These are phyloP conservation scores for Amaranthus palmeri DNA, from an alignment of 148 eudicot genomes.

Conservation along the genomic window DNA sequence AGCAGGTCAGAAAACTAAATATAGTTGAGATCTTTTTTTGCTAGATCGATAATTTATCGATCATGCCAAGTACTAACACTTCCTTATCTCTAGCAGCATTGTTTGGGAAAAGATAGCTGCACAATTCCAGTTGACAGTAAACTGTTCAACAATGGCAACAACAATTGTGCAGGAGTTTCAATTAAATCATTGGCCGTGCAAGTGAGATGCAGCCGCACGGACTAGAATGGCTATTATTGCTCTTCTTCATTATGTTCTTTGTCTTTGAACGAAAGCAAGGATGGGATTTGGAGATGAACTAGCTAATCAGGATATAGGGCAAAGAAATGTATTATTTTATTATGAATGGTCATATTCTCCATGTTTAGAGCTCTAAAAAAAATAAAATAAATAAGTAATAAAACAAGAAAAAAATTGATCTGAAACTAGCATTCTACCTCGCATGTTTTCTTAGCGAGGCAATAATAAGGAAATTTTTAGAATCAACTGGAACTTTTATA, in stretches of 20 bases:
- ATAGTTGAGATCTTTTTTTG: neutral
- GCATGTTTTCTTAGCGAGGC: too few relatives aligned
- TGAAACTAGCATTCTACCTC: too few relatives aligned
- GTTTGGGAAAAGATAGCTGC: conserved; percentile 55
- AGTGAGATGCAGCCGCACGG: conserved; percentile 41
- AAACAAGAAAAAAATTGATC: too few relatives aligned
- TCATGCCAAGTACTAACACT: neutral
- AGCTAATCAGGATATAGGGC: conserved; percentile 7
- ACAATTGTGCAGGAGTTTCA: conserved; percentile 40
- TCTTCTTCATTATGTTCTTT: neutral
- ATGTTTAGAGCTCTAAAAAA: neutral
- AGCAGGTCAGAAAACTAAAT: conserved; percentile 27
- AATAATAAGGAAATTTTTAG: too few relatives aligned
- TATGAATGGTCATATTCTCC: neutral
- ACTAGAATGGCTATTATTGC: conserved; percentile 10
- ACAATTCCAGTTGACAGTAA: conserved; percentile 42
- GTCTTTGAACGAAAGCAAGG: neutral
- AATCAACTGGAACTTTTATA: too few relatives aligned
- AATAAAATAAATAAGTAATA: neutral
- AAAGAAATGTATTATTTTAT: neutral
- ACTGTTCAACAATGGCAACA: conserved; percentile 31
- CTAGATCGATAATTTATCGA: neutral
- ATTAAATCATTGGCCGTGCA: conserved; percentile 59
- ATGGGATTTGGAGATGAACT: neutral
- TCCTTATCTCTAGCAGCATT: conserved; percentile 28